A percentile compares a stretch with the other conserved stretches of the same genome.
phyloP scores from a whole-genome alignment of 2,329 filamentous ascomycete species.

The Monilinia laxa region DNA sequence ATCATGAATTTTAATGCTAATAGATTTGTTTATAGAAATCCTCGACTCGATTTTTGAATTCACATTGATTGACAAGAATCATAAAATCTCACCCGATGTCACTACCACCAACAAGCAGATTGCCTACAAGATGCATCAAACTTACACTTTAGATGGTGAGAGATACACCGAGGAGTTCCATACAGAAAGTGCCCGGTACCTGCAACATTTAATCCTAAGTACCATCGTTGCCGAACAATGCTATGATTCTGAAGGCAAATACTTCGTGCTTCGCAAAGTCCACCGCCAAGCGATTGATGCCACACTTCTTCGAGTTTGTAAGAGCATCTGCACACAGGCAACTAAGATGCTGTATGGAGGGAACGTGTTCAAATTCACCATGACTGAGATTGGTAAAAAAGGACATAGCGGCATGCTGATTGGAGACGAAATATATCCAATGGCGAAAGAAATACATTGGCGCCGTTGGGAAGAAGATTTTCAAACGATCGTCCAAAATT shows the following conservation, averaged over 20 bases:
- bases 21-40: neutral
- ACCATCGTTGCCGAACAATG: neutral
- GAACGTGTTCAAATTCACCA: neutral
- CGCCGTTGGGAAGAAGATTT: too few relatives aligned
- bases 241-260: neutral
- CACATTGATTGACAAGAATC: neutral
- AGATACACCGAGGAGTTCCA: neutral
- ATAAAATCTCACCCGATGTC: slow-evolving; percentile 4
- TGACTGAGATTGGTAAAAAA: neutral
- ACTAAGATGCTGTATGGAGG: neutral
- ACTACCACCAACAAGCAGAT: neutral
- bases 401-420: neutral
- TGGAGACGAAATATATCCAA: neutral
- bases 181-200: too few relatives aligned
- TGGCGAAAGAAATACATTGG: too few relatives aligned
- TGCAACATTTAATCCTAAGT: neutral
- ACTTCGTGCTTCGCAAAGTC: neutral
- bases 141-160: slow-evolving; percentile 2
- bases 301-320: neutral
- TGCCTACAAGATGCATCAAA: neutral
- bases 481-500: neutral
- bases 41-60: neutral
- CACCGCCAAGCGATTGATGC: neutral
- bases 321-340: neutral
- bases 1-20: neutral